Base-by-base conservation (phyloP, 148 eudicot species). In the Arctostaphylos glauca region DNA sequence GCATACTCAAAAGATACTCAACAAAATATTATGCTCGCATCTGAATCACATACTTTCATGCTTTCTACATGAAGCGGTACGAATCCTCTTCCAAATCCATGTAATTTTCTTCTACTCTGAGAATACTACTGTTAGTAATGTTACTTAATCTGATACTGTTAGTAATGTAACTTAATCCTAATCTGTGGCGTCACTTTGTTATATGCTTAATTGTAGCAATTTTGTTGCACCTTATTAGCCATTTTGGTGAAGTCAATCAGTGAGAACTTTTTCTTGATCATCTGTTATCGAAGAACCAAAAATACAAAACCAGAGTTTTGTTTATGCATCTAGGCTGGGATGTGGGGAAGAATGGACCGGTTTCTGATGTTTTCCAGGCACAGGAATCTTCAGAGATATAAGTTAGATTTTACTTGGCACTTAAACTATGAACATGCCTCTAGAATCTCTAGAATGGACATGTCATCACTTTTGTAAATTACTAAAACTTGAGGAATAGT, bases 151-250 rank as follows among this genome's bases (percentile, higher is more conserved):
- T 64, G 21, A 64, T 64, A n/a, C 49, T 62, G 46, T 6, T 60
- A 23, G 66, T 23, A 14, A 23, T 58, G 67, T 21, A 0, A 78
- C 44, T 15, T 15, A 21, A 38, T 46, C 43, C 21, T 50, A 49
- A 31, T 48, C 38, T 80, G 74, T 21, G 19, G 82, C 53, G 60
- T 47, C 74, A 80, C 55, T 64, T 60, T 80, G 47, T 14, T 21
- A 5, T 4, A 50, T 14, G 9, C 19, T 48, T 48, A 80, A 13
- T 64, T 64, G 25, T 9, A 48, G 43, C 81, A 80, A 25, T 25
- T 62, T 80, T 19, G 3, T 8, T 47, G 50, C 54, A 66, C 50
- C 18, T 46, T 48, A 21, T 16, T n/a, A 46, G 77, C 53, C n/a
- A 47, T 74, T 48, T 21, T 18, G 54, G 53, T 48, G 77, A 74